Evolutionary conservation across 2,329 filamentous ascomycete genomes (phyloP), one percentile per base, ranked within the genome.

Genomic region (Claviceps sp.): DNA sequence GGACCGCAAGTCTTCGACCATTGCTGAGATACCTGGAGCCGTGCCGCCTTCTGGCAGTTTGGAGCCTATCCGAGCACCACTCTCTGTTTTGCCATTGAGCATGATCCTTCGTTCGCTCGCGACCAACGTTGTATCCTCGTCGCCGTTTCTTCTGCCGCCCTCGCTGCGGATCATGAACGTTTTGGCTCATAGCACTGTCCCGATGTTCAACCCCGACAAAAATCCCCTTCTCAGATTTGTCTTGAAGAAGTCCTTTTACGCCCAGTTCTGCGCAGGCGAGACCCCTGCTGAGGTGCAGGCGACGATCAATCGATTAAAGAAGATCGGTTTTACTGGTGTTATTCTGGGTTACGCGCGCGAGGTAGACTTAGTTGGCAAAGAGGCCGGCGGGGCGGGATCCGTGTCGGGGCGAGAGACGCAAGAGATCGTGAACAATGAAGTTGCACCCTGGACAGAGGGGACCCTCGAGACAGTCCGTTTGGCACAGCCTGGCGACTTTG

Each of bases 211-310:
- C 65, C 82, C 89, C 4, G 88, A 94, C 62, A 74, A 70, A 50
- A 95, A 95, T 63, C 80, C 80, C 0, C 47, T 91, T 1, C 74
- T 95, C 16, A 77, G 81, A 44, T 78, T 73, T 54, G 63, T 89
- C 43, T 72, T 95, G 48, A 89, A 89, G 65, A 79, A 82, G 63
- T 94, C 88, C 0, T 89, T 95, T 61, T 95, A 95, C 65, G 81
- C 82, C 24, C 90, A 96, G 61, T 96, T 95, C 67, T 96, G 90
- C 66, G 88, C 87, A 0, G 90, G 90, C 30, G 85, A 89, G 67
- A 85, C 79, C 48, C 73, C 77, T 0, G 60, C 65, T 1, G 87
- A 95, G 66, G 84, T 94, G 2, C 71, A 73, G 43, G 68, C 65
- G 34, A 89, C 85, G 0, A 78, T 89, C 34, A 63, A 74, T 1